Percentiles rank a stretch among this genome's conserved stretches.
Conservation (phyloP, 23 red algal genomes). For the Pyropia yezoensis region DNA sequence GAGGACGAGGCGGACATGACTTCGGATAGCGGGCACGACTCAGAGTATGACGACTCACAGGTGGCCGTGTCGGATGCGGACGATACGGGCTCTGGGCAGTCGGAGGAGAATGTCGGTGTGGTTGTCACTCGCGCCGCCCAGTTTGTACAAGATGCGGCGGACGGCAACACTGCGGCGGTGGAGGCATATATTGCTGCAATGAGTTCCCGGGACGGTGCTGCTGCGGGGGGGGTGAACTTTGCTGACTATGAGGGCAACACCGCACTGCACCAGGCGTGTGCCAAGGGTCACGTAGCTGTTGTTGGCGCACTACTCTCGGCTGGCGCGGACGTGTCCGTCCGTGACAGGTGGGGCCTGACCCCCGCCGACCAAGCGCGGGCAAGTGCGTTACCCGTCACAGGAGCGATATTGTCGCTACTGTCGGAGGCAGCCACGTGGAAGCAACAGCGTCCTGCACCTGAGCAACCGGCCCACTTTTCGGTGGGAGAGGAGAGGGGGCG, state of each 20-base stretch:
- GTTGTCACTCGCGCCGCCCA: conserved; percentile 30
- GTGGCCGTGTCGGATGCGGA: too few relatives aligned
- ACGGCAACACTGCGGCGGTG: conserved; percentile 33
- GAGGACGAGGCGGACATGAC: too few relatives aligned
- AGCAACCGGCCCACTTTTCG: too few relatives aligned
- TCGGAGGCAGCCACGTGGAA: too few relatives aligned
- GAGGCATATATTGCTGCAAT: conserved; percentile 18
- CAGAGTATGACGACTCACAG: too few relatives aligned
- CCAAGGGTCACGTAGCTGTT: conserved; percentile 61
- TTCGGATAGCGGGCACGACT: too few relatives aligned
- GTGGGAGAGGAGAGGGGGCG: too few relatives aligned
- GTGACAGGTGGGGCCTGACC: conserved; percentile 77
- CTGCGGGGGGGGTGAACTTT: conserved; percentile 50
- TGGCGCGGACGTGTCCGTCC: conserved; percentile 44
- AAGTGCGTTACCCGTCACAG: too few relatives aligned
- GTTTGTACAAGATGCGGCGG: conserved; percentile 34
- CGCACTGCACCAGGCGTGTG: conserved; percentile 71
- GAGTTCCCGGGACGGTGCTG: too few relatives aligned
- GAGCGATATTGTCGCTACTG: too few relatives aligned
- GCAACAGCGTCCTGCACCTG: too few relatives aligned
- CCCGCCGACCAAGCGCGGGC: conserved; percentile 71
- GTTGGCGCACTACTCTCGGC: conserved; percentile 48
- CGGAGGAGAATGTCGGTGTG: conserved; percentile 23
- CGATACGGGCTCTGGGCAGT: conserved; percentile 6
- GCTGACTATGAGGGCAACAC: conserved; percentile 79